Conservation (phyloP, 1,284 basidiomycete species). For the Puccinia horiana region DNA sequence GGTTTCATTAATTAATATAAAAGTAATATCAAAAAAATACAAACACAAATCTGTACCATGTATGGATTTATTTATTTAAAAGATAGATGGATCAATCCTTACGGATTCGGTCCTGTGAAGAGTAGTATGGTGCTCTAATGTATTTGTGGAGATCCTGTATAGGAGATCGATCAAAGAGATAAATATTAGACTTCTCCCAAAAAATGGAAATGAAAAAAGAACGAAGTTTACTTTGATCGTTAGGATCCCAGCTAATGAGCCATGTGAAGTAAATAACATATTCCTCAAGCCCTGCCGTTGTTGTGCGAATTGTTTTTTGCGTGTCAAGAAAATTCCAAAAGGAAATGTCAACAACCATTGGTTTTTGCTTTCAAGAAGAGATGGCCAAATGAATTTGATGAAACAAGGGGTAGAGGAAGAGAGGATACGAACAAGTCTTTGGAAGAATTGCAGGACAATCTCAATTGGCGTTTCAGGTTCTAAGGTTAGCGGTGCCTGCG, state of each 20-base stretch:
- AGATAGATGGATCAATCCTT: neutral
- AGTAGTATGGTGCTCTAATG: constrained; percentile 33
- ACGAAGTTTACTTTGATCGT: constrained; percentile 64
- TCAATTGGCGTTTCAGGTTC: constrained; percentile 70
- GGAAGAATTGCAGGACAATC: constrained; percentile 71
- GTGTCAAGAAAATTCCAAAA: neutral
- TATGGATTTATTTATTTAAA: neutral
- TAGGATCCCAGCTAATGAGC: constrained; percentile 67
- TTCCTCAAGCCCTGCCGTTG: constrained; percentile 66
- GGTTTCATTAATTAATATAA: neutral
- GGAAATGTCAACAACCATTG: neutral
- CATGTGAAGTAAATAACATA: constrained; percentile 68
- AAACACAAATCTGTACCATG: neutral
- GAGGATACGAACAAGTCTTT: constrained; percentile 65
- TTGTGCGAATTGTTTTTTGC: neutral
- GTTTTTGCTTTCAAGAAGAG: neutral
- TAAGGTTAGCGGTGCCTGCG: constrained; percentile 68
- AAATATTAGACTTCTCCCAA: neutral
- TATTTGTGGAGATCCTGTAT: constrained; percentile 38
- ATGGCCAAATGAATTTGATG: constrained; percentile 14
- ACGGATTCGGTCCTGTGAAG: neutral
- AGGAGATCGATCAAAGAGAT: neutral
- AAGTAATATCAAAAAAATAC: neutral
- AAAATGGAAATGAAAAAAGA: neutral
- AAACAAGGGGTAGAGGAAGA: neutral